Percentiles rank a stretch among this genome's conserved stretches.
Evolutionary conservation across 176 grass and related monocot species (phyloP).

Genomic region (Oryza meridionalis): DNA sequence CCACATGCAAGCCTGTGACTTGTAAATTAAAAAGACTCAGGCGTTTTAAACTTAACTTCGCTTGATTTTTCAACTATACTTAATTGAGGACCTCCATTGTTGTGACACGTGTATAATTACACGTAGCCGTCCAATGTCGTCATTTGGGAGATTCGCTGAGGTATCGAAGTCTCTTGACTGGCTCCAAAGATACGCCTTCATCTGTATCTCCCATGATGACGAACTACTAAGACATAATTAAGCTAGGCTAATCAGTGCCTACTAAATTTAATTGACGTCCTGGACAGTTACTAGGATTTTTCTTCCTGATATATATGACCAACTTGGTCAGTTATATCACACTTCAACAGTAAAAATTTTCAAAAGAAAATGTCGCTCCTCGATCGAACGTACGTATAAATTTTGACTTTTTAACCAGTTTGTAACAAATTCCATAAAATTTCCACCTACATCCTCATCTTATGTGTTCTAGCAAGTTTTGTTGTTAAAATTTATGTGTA

Average conservation of each 20-base stretch:
- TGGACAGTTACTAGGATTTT: neutral
- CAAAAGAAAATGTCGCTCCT: too few species aligned
- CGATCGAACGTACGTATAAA: too few species aligned
- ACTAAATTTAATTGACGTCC: neutral
- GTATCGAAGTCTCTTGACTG: neutral
- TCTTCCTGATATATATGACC: too few species aligned
- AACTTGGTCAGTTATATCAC: neutral
- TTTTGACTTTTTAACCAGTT: too few species aligned
- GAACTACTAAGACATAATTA: neutral
- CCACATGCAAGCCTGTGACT: neutral
- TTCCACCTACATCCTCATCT: too few species aligned
- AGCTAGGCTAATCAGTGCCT: neutral
- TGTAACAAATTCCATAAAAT: too few species aligned
- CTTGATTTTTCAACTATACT: neutral
- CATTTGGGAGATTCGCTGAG: conserved; percentile 44
- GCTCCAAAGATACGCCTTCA: conserved; percentile 20
- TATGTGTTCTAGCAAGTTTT: too few species aligned
- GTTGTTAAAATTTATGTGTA: too few species aligned
- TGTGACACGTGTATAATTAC: neutral
- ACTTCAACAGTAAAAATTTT: too few species aligned
- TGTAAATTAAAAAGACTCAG: neutral
- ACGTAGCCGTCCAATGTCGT: neutral
- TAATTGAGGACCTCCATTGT: conserved; percentile 5
- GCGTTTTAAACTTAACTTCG: neutral
- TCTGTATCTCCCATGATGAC: neutral